Percentiles rank a stretch among this genome's conserved stretches.
phyloP scores from a whole-genome alignment of 108 stramenopile genomes.

The Cyclotella distinguenda region DNA sequence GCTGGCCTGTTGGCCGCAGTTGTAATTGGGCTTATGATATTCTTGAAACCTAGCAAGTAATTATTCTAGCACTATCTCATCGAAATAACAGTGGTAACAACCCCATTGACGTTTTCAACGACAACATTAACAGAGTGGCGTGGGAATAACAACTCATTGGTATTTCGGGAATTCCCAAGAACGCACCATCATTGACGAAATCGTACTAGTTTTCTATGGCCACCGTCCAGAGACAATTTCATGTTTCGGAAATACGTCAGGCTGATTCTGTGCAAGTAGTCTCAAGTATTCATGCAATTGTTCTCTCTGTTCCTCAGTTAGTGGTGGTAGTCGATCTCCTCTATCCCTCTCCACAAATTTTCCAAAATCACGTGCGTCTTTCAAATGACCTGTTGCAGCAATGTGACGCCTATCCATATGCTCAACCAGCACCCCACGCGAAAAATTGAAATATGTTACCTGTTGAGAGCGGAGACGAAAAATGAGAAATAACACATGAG shows the following conservation, averaged over 20 bases:
- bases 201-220: too few relatives aligned
- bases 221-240: too few relatives aligned
- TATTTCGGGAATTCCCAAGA: too few relatives aligned
- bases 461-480: too few relatives aligned
- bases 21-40: not conserved
- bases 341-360: conserved; percentile 53
- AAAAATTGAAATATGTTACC: conserved; percentile 62
- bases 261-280: conserved; percentile 57
- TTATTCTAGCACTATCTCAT: too few relatives aligned
- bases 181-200: too few relatives aligned
- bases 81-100: too few relatives aligned
- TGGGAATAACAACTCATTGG: too few relatives aligned
- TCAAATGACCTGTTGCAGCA: conserved; percentile 58
- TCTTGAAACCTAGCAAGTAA: conserved; percentile 4
- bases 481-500: not conserved
- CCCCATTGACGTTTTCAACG: too few relatives aligned
- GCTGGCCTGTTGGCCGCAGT: conserved; percentile 1
- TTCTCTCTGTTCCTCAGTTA: conserved; percentile 58
- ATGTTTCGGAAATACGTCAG: conserved; percentile 41
- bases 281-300: conserved; percentile 68
- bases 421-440: conserved; percentile 56
- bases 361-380: conserved; percentile 61
- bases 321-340: conserved; percentile 51
- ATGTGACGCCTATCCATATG: conserved; percentile 55
- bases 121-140: too few relatives aligned